A percentile compares a stretch with the other conserved stretches of the same genome.
phyloP scores from a whole-genome alignment of 352 stramenopile species.

The Pelagophyceae sp. region DNA sequence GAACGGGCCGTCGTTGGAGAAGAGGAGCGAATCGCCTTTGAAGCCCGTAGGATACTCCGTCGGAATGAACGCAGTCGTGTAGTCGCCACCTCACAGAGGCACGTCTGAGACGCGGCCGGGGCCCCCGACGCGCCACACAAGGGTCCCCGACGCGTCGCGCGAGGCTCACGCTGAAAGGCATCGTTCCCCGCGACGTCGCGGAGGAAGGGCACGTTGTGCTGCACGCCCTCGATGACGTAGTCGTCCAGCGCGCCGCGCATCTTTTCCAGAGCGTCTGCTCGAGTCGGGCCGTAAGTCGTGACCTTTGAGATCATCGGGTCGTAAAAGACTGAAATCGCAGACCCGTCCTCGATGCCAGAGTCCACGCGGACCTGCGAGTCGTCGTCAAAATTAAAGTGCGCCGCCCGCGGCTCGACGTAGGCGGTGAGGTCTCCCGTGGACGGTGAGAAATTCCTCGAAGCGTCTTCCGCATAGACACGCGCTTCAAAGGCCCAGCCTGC shows the following conservation, averaged over 20 bases:
- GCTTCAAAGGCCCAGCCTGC: slow-evolving; percentile 75
- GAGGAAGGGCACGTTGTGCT: slow-evolving; percentile 87
- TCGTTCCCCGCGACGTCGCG: slow-evolving; percentile 78
- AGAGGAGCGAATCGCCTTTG: slow-evolving; percentile 58
- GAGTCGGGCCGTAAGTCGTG: slow-evolving; percentile 66
- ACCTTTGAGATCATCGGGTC: slow-evolving; percentile 94
- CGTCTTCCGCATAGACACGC: slow-evolving; percentile 92
- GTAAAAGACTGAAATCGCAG: slow-evolving; percentile 86
- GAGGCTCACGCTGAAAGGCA: no score
- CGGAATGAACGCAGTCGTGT: slow-evolving; percentile 93
- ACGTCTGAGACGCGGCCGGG: no score
- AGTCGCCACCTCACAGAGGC: slow-evolving; percentile 73
- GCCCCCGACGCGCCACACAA: no score
- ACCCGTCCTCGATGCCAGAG: slow-evolving; percentile 76
- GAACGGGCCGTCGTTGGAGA: background rate
- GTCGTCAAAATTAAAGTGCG: slow-evolving; percentile 19
- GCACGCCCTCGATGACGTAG: slow-evolving; percentile 85
- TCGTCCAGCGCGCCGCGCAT: slow-evolving; percentile 77
- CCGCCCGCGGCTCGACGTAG: slow-evolving; percentile 72
- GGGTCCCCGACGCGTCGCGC: no score
- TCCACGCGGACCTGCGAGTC: slow-evolving; percentile 64
- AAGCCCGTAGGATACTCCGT: slow-evolving; percentile 91
- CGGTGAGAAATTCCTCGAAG: slow-evolving; percentile 81
- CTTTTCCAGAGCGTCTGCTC: slow-evolving; percentile 63
- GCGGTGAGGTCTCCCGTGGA: slow-evolving; percentile 82